phyloP scores from a whole-genome alignment of 352 stramenopile genomes.

The Halophytophthora batemanensis region DNA sequence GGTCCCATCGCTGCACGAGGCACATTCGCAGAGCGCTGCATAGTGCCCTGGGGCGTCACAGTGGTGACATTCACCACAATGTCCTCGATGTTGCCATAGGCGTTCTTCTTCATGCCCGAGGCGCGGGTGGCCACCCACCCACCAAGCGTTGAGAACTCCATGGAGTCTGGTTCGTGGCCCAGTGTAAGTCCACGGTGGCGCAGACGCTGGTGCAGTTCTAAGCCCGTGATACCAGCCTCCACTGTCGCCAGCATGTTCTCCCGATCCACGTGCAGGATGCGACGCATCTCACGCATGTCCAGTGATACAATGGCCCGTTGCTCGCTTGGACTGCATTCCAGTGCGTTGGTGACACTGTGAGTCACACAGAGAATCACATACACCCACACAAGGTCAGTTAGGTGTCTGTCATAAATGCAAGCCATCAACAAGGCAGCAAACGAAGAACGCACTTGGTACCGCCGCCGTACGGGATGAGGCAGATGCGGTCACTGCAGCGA shows the following conservation, averaged over 20 bases:
- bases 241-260: constrained; percentile 87
- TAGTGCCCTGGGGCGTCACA: constrained; percentile 61
- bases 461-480: constrained; percentile 93
- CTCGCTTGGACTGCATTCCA: constrained; percentile 63
- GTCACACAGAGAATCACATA: too few relatives aligned
- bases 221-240: constrained; percentile 90
- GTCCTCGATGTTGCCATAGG: constrained; percentile 95
- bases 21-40: constrained; percentile 47
- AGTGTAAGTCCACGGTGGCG: constrained; percentile 84
- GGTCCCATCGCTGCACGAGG: constrained; percentile 87
- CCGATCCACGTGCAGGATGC: constrained; percentile 62
- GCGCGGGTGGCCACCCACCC: constrained; percentile 92
- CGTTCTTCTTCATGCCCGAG: constrained; percentile 94
- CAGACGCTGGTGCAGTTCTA: constrained; percentile 87
- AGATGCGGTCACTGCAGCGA: constrained; percentile 57
- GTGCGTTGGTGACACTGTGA: constrained; percentile 64
- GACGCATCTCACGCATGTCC: constrained; percentile 91
- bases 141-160: constrained; percentile 92
- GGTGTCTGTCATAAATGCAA: too few relatives aligned
- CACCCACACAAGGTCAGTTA: too few relatives aligned
- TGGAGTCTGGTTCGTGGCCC: constrained; percentile 91
- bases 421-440: too few relatives aligned
- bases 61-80: constrained; percentile 85
- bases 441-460: too few relatives aligned
- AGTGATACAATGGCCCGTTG: constrained; percentile 91